Evolutionary conservation across 2,329 filamentous ascomycete genomes (phyloP).

Genomic region (Aspergillus puulaauensis): DNA sequence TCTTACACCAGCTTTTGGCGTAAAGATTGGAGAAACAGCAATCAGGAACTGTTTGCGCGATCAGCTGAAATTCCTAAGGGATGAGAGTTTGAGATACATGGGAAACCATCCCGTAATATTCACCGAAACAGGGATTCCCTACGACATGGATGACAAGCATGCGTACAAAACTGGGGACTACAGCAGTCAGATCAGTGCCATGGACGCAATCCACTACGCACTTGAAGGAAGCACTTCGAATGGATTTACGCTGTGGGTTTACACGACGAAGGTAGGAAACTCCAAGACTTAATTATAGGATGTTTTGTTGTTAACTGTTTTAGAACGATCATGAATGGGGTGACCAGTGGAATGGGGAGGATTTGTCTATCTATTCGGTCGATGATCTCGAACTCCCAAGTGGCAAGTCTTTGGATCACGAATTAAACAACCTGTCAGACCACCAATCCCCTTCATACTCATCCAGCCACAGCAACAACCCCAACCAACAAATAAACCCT

Average conservation of each 20-base stretch:
- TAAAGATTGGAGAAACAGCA: slow-evolving; percentile 88
- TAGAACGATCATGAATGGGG: slow-evolving; percentile 85
- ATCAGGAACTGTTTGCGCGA: slow-evolving; percentile 92
- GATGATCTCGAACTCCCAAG: slow-evolving; percentile 68
- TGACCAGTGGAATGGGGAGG: slow-evolving; percentile 97
- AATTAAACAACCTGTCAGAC: slow-evolving; percentile 36
- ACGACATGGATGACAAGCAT: slow-evolving; percentile 96
- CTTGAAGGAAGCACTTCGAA: slow-evolving; percentile 80
- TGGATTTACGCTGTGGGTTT: slow-evolving; percentile 88
- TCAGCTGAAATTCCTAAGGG: slow-evolving; percentile 76
- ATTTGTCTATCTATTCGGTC: slow-evolving; percentile 82
- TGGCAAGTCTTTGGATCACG: slow-evolving; percentile 35
- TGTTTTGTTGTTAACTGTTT: neutral
- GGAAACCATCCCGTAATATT: slow-evolving; percentile 86
- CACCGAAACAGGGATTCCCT: slow-evolving; percentile 95
- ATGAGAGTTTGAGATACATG: slow-evolving; percentile 86
- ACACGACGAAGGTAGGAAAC: slow-evolving; percentile 63
- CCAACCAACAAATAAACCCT: slow-evolving; percentile 62
- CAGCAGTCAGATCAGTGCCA: slow-evolving; percentile 82
- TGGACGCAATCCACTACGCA: slow-evolving; percentile 95
- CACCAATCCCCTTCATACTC: slow-evolving; percentile 55
- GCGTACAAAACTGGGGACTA: slow-evolving; percentile 97
- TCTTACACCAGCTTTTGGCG: slow-evolving; percentile 81
- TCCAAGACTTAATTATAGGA: neutral
- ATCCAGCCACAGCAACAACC: slow-evolving; percentile 47